phyloP scores from a whole-genome alignment of 495 filamentous ascomycete genomes.

The Coniosporium apollinis region DNA sequence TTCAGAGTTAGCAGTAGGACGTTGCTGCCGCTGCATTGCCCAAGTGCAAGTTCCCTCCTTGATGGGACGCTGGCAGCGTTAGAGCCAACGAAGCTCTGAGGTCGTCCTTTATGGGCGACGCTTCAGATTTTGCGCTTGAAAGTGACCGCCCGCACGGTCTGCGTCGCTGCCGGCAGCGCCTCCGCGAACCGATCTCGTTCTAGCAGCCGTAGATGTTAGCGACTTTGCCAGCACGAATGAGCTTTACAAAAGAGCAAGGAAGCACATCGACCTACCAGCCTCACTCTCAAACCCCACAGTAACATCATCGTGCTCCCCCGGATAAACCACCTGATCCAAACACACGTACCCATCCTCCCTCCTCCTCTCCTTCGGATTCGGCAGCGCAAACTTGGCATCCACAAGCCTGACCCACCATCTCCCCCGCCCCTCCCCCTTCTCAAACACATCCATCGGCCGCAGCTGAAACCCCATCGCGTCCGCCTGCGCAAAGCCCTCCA shows the following conservation, averaged over 20 bases:
- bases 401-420: slow-evolving; percentile 48
- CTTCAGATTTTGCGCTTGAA: slow-evolving; percentile 13
- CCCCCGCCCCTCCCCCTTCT: slow-evolving; percentile 48
- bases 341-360: slow-evolving; percentile 53
- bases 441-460: slow-evolving; percentile 63
- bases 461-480: slow-evolving; percentile 75
- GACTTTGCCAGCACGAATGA: neutral
- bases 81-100: too few species aligned
- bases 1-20: too few species aligned
- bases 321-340: slow-evolving; percentile 72
- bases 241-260: neutral
- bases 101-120: too few species aligned
- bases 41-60: too few species aligned
- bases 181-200: slow-evolving; percentile 21
- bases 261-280: slow-evolving; percentile 40
- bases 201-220: slow-evolving; percentile 17
- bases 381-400: slow-evolving; percentile 80
- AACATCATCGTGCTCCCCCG: slow-evolving; percentile 82
- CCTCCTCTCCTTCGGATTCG: slow-evolving; percentile 32
- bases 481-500: slow-evolving; percentile 66
- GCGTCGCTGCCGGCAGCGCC: slow-evolving; percentile 20
- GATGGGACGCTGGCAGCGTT: too few species aligned
- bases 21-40: too few species aligned
- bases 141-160: slow-evolving; percentile 14
- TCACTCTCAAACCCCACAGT: slow-evolving; percentile 64